Base-by-base conservation (phyloP, 106 monocot species). In the Platanthera guangdongensis region DNA sequence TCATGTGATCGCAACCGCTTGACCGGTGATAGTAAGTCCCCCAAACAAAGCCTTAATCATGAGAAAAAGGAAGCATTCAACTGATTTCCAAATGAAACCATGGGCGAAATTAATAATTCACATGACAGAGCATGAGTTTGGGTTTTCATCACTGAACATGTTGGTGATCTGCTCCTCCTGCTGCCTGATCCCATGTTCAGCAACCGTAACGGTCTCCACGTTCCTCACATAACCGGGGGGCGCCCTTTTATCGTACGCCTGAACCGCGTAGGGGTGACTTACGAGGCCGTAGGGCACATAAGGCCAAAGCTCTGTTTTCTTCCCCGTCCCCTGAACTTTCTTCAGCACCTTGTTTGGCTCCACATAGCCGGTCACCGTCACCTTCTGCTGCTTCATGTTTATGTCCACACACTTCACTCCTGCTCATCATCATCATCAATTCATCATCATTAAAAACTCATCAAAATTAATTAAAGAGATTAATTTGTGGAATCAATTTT, bases 141-240 rank as follows among this genome's bases (percentile, higher is more conserved):
- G 86, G 71, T 86, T 86, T 8, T 86, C 86, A 80, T 86, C 86
- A 73, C 76, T 86, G 79, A 86, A 86, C 76, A 86, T 68, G 73
- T 82, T 82, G 49, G 76, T 57, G 73, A 82, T 5, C 55, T 82
- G 75, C 47, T 86, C 82, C 8, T 80, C 86, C 11, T 65, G 74
- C 30, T 81, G 74, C 63, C 68, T 76, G 25, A 4, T 28, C 9
- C 52, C 76, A 18, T 63, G 52, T 25, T 22, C 64, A 9, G 74
- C 4, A 13, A 74, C 15, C 6, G 69, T 12, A n/a, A 68, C 50
- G n/a, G 57, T 10, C 69, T 86, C 86, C 12, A 79, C 82, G 73
- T 82, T 79, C 76, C 82, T 86, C 18, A 86, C 86, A 80, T 65
- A 82, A 8, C 86, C 86, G 68, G 82, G 86, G 3, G 86, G 86